These are phyloP conservation scores for Populus deltoides DNA, from an alignment of 345 rosid species.

Conservation along the genomic window DNA sequence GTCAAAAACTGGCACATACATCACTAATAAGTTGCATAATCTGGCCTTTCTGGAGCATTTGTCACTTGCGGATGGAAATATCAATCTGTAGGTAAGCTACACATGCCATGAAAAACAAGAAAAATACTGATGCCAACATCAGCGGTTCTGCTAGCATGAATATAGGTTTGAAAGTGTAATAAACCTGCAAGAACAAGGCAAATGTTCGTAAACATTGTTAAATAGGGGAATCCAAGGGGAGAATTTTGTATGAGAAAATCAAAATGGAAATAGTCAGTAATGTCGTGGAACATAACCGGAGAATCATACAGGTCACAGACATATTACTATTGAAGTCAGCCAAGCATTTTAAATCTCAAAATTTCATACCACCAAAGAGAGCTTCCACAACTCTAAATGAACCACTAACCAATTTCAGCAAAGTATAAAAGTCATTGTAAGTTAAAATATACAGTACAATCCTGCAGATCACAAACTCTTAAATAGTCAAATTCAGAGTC, in stretches of 20 bases:
- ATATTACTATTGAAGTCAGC: neutral
- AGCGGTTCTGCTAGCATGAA: constrained; percentile 99
- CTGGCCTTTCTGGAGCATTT: neutral
- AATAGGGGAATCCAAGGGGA: neutral
- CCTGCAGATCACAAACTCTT: neutral
- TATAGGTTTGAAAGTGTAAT: constrained; percentile 84
- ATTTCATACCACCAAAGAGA: neutral
- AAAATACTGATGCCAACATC: constrained; percentile 73
- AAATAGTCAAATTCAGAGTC: neutral
- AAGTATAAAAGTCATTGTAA: neutral
- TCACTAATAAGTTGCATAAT: neutral
- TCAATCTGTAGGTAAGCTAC: constrained; percentile 79
- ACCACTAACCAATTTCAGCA: neutral
- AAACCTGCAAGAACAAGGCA: constrained; percentile 51
- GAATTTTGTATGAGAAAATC: neutral
- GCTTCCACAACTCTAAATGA: neutral
- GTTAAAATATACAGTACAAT: neutral
- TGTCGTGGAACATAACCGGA: neutral
- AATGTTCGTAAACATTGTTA: neutral
- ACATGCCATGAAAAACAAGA: constrained; percentile 71
- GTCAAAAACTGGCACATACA: neutral
- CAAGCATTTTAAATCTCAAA: neutral
- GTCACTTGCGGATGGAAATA: constrained; percentile 63
- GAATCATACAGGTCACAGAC: neutral
- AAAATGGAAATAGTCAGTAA: neutral